Evolutionary conservation across 495 filamentous ascomycete genomes (phyloP), one percentile per base, ranked within the genome.

Genomic region (Aspergillus coremiiformis): DNA sequence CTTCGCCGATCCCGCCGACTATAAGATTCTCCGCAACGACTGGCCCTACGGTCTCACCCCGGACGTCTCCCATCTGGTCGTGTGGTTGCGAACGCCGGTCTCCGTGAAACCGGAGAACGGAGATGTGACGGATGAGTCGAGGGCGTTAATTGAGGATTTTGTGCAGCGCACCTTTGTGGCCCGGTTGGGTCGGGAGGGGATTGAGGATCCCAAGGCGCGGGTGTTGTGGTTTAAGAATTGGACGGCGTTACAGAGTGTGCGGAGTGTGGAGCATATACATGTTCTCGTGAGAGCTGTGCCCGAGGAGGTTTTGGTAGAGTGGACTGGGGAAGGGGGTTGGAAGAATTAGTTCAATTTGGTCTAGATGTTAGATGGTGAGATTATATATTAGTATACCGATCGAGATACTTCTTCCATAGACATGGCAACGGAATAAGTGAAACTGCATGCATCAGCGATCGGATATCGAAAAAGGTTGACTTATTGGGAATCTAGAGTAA

Each of bases 171-270:
- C 72, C 15, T 95, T 96, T 66, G 75, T 78, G 5, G 69, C 77
- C 39, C 67, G 73, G 11, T 65, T 92, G 49, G 81, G 58, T 51
- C 45, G 47, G 60, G 64, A 67, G 54, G 29, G 35, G 60, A 69
- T 65, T 70, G 67, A 52, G 5, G 59, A 65, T 43, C 59, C 67
- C 24, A 68, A 74, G 22, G 75, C 81, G 5, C 79, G 78, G 52
- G 87, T 95, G 53, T 53, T 90, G 58, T 96, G 88, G 87, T 95
- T 95, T 63, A 95, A 95, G 78, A 96, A 96, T 61, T 94, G 87
- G 86, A 82, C 82, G 44, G 80, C 79, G n/a, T 66, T 95, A 63
- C 90, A 95, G 72, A 94, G 89, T 65, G 89, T 96, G 44, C 73
- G 85, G 46, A 78, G 82, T 6, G 67, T 95, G 51, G 90, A 95